phyloP scores from a whole-genome alignment of 1,284 basidiomycete genomes.

The Exobasidium rhododendri region DNA sequence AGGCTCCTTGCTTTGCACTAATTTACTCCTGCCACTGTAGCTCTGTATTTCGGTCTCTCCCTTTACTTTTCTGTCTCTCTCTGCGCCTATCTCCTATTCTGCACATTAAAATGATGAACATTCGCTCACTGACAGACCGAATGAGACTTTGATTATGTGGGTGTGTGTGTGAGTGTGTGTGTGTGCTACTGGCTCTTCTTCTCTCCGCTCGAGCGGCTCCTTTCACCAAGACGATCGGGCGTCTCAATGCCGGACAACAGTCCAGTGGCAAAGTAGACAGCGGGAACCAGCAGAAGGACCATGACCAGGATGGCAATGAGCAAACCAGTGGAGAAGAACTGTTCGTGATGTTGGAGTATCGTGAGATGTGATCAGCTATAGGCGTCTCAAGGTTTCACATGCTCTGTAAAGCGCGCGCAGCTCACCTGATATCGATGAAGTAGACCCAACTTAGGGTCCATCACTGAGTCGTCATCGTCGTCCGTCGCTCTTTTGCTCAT shows the following conservation, averaged over 20 bases:
- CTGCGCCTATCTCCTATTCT: too few species aligned
- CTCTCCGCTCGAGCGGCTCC: neutral
- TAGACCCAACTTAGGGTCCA: conserved; percentile 6
- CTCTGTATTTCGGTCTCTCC: too few species aligned
- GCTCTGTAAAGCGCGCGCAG: too few species aligned
- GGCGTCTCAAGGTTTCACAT: too few species aligned
- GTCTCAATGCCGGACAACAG: conserved; percentile 8
- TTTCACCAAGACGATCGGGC: conserved; percentile 1
- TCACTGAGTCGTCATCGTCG: neutral
- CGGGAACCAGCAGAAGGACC: neutral
- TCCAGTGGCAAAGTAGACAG: neutral
- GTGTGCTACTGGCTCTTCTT: conserved; percentile 2
- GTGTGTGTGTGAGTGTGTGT: neutral
- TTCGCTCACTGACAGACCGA: too few species aligned
- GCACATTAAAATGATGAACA: too few species aligned
- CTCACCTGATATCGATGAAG: conserved; percentile 4
- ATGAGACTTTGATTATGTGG: neutral
- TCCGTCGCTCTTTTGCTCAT: neutral
- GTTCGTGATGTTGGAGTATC: neutral
- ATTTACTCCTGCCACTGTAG: too few species aligned
- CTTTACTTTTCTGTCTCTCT: too few species aligned
- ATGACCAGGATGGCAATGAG: conserved; percentile 8
- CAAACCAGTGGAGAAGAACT: conserved; percentile 9
- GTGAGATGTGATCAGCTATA: too few species aligned
- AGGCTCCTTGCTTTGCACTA: too few species aligned